Base-by-base conservation (phyloP, 768 basidiomycete genomes). In the Rhodosporidiobolus odoratus region DNA sequence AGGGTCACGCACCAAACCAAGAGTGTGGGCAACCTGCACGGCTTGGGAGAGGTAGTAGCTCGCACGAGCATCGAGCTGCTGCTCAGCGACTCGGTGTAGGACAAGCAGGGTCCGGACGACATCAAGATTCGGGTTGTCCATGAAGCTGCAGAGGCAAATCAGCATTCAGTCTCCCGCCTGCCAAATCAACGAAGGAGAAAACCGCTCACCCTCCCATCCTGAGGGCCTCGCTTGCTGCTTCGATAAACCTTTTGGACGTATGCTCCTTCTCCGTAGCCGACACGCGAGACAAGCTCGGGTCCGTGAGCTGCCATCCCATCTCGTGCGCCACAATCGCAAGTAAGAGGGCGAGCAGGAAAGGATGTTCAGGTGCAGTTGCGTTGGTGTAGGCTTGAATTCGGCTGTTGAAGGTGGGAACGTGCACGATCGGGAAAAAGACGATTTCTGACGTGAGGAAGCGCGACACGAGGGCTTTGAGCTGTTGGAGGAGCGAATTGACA, bases 401-500 rank as follows among this genome's bases (percentile, higher is more conserved):
- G 3, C 19, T 23, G 6, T 61, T 52, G 67, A 75, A 75, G 15
- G 67, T 32, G 13, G 70, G 67, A 7, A 64, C 52, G 67, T 75
- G 74, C 27, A 66, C 40, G 61, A 72, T 62, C 8, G 74, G 74
- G n/a, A 75, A 59, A 61, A 52, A 64, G n/a, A 52, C 43, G 38
- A 38, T 19, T 25, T 69, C 68, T 12, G 43, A 21, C 19, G 23
- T 21, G 61, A 72, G 32, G 68, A 72, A 75, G 30, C 64, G 74
- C 1, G 34, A 10, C 41, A 72, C 50, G 52, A 69, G 67, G 5
- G 35, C 35, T 13, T 75, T 70, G 35, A 75, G 70, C 74, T 75
- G 62, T 30, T 17, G 4, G 52, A 30, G 17, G 9, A 21, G 32
- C 9, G 21, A 32, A 27, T 53, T 25, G 48, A 8, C 13, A 32